Percentiles rank a stretch among this genome's conserved stretches.
phyloP scores from a whole-genome alignment of 78 protist genomes.

The Dictyostelium purpureum region DNA sequence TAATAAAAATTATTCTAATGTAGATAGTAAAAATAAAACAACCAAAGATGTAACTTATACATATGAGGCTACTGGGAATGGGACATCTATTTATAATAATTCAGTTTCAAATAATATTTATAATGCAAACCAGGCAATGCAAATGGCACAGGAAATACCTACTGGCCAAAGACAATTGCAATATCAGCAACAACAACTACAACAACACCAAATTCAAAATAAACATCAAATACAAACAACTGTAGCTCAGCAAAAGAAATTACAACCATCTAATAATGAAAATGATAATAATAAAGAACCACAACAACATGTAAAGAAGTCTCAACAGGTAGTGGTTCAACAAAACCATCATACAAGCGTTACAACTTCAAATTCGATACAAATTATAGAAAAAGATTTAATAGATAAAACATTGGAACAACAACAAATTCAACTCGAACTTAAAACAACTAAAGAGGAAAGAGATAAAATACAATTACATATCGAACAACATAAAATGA shows the following conservation, averaged over 20 bases:
- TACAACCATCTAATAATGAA: background rate
- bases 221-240: constrained; percentile 4
- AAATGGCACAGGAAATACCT: constrained; percentile 13
- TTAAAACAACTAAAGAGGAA: background rate
- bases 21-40: too few species aligned
- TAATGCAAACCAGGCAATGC: background rate
- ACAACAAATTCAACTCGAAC: background rate
- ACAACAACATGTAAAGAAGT: background rate
- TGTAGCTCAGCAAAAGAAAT: too few species aligned
- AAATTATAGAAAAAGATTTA: background rate
- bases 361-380: background rate
- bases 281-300: background rate
- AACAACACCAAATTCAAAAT: background rate
- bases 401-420: background rate
- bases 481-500: background rate
- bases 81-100: background rate
- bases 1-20: background rate
- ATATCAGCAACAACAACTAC: background rate
- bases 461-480: background rate
- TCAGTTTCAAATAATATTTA: background rate
- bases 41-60: background rate
- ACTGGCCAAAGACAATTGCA: background rate
- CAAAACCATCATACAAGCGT: too few species aligned
- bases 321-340: too few species aligned
- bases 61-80: background rate